Conservation (phyloP, 2,329 filamentous ascomycete genomes). For the Diplodia intermedia region DNA sequence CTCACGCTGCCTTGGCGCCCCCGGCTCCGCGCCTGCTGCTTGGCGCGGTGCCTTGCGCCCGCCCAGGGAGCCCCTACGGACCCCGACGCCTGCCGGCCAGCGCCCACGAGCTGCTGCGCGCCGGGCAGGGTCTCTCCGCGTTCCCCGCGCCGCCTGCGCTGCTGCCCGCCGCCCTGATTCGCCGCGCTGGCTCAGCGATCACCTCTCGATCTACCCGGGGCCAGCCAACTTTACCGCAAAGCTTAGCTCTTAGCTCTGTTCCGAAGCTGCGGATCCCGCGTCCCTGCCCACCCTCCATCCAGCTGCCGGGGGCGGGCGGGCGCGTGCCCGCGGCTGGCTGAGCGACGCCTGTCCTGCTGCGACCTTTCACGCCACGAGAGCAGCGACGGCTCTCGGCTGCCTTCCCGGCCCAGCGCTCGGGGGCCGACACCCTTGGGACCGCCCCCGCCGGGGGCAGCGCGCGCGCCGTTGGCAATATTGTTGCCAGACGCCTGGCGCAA, state of each 20-base stretch:
- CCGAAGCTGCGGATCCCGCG: conserved; percentile 23
- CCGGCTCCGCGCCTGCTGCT: background rate
- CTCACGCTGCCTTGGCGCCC: conserved; percentile 25
- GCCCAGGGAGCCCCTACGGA: background rate
- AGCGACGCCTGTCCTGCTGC: conserved; percentile 8
- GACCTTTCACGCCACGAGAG: conserved; percentile 12
- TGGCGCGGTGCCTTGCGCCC: conserved; percentile 16
- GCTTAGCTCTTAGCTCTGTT: conserved; percentile 28
- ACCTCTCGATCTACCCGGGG: conserved; percentile 27
- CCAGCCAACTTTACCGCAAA: conserved; percentile 25
- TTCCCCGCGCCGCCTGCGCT: conserved; percentile 11
- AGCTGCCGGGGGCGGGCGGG: background rate
- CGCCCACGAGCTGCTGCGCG: conserved; percentile 12
- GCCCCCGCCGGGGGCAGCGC: conserved; percentile 1
- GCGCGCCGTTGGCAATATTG: conserved; percentile 28
- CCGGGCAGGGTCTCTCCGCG: conserved; percentile 19
- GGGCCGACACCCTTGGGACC: conserved; percentile 4
- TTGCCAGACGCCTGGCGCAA: conserved; percentile 26
- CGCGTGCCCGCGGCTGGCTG: conserved; percentile 25
- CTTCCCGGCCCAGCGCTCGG: conserved; percentile 16
- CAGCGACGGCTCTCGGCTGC: conserved; percentile 8
- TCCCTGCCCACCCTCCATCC: conserved; percentile 6
- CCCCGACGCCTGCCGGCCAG: background rate
- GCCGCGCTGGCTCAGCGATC: conserved; percentile 19
- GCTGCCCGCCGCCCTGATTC: conserved; percentile 15